Evolutionary conservation across 306 rosid species (phyloP).

Genomic region (Cucurbita argyrosperma): DNA sequence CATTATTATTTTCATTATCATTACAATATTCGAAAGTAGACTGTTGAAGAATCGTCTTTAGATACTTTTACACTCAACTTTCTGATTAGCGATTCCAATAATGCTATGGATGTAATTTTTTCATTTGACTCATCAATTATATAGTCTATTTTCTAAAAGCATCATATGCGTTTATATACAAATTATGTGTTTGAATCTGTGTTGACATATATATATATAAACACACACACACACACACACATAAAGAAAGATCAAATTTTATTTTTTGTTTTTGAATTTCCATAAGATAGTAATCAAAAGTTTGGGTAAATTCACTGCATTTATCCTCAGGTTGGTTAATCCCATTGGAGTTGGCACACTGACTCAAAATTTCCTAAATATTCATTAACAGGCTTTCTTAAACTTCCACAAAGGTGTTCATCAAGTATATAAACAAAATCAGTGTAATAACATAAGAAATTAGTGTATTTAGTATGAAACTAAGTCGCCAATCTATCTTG

Average conservation of each 20-base stretch:
- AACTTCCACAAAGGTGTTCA: background rate
- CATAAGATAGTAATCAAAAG: background rate
- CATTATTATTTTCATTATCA: background rate
- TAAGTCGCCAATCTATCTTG: background rate
- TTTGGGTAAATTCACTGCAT: no score
- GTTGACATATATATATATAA: background rate
- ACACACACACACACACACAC: no score
- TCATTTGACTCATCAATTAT: background rate
- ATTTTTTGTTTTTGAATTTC: background rate
- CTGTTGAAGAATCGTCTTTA: background rate
- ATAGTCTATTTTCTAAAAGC: background rate
- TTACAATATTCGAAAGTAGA: background rate
- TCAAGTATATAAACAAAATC: background rate
- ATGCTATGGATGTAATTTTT: background rate
- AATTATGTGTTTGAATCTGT: background rate
- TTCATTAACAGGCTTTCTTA: background rate
- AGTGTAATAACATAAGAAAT: background rate
- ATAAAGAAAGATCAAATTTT: background rate
- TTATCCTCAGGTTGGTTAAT: background rate
- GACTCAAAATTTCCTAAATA: background rate
- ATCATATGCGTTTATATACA: background rate
- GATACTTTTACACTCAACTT: background rate
- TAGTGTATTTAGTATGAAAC: background rate
- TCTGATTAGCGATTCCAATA: background rate
- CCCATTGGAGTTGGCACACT: background rate